phyloP scores from a whole-genome alignment of 371 early-diverging fungal genomes.

The Globomyces sp. region DNA sequence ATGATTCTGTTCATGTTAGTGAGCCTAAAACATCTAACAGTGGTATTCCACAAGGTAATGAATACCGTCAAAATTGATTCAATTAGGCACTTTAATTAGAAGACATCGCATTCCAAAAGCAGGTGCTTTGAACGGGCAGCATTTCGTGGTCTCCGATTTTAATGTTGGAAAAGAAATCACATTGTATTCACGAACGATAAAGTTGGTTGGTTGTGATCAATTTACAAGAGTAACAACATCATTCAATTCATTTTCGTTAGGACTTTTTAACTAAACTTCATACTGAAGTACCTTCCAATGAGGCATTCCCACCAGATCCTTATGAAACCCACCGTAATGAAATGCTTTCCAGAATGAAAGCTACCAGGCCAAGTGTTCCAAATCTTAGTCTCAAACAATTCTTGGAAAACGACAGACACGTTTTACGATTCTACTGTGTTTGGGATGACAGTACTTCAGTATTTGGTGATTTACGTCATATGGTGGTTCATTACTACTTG shows the following conservation, averaged over 20 bases:
- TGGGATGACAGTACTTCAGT: conserved; percentile 57
- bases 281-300: conserved; percentile 38
- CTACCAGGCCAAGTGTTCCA: conserved; percentile 47
- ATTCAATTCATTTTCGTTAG: conserved; percentile 19
- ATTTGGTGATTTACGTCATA: conserved; percentile 57
- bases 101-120: conserved; percentile 51
- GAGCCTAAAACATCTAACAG: conserved; percentile 54
- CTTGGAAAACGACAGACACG: conserved; percentile 57
- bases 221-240: conserved; percentile 47
- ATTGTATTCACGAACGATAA: conserved; percentile 52
- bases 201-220: conserved; percentile 56
- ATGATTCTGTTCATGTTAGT: conserved; percentile 58
- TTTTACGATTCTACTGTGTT: conserved; percentile 57
- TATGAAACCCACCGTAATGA: conserved; percentile 46
- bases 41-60: conserved; percentile 51
- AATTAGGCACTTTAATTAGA: conserved; percentile 40
- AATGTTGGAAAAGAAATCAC: conserved; percentile 53
- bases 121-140: conserved; percentile 40
- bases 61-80: too few species aligned
- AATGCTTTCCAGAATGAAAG: conserved; percentile 45
- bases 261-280: conserved; percentile 39
- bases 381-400: conserved; percentile 51
- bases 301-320: conserved; percentile 45
- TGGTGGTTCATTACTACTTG: conserved; percentile 57
- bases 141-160: conserved; percentile 49